Conservation (phyloP, 108 stramenopile genomes). For the Cyclotella cryptica region DNA sequence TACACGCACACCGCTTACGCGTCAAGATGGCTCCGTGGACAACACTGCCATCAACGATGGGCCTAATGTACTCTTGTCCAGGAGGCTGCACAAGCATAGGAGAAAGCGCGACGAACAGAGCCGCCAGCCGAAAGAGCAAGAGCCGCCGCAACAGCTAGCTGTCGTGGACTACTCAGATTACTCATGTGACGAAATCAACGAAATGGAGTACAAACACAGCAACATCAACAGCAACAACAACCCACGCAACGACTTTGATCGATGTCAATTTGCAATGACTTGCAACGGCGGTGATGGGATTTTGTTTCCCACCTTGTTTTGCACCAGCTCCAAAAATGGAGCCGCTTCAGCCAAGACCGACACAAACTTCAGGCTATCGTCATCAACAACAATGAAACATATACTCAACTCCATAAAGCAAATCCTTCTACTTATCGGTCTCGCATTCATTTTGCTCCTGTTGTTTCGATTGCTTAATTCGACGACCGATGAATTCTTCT, state of each 20-base stretch:
- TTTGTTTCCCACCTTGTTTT: slow-evolving; percentile 46
- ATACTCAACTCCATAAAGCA: neutral
- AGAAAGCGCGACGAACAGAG: neutral
- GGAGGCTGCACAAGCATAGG: neutral
- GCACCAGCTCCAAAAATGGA: slow-evolving; percentile 48
- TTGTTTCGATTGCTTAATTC: slow-evolving; percentile 90
- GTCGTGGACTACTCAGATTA: slow-evolving; percentile 34
- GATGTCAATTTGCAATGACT: slow-evolving; percentile 78
- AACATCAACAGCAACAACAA: neutral
- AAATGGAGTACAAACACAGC: neutral
- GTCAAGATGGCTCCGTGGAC: no score
- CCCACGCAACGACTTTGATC: slow-evolving; percentile 30
- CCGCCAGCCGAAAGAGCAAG: neutral
- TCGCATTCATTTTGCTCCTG: slow-evolving; percentile 43
- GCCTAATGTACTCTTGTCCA: neutral
- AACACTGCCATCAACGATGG: no score
- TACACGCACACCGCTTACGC: no score
- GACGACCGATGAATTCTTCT: slow-evolving; percentile 98
- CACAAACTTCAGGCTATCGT: neutral
- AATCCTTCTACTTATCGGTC: slow-evolving; percentile 11
- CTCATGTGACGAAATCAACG: slow-evolving; percentile 39
- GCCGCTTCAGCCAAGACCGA: neutral
- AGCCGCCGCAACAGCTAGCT: slow-evolving; percentile 1
- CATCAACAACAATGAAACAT: neutral
- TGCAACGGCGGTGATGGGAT: slow-evolving; percentile 80